Evolutionary conservation across 768 basidiomycete genomes (phyloP), one percentile per base, ranked within the genome.

Genomic region (Tulasnella sp.): DNA sequence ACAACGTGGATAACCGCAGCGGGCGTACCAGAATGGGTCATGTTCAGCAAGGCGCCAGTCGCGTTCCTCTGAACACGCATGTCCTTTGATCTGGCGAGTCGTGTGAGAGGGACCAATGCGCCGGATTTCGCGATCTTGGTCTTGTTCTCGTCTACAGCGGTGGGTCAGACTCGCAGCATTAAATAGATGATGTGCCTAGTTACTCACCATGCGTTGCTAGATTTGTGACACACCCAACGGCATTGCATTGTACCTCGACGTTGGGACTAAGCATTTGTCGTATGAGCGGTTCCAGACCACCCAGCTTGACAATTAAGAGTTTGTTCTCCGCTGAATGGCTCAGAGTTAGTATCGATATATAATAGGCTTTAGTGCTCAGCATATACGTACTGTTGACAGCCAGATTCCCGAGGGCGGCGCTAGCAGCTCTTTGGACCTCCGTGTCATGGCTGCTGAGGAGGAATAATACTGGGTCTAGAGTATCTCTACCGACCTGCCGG

Each of bases 41-140:
- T 98, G 71, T 99, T 99, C 34, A 99, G 78, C 60, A 99, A 75
- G 42, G 96, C 96, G 7, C 96, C 96, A 1, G 96, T 99, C 10
- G 96, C 96, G 69, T 99, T 99, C 62, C 96, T 81, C 72, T 99
- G 96, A 3, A 99, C 96, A 10, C 96, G 82, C 95, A 99, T 97
- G 71, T 99, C 96, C 74, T 98, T 98, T 23, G 92, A 96, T 64
- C 91, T 84, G 30, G 96, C 96, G 44, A 99, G 79, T 51, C 96
- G 81, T 45, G 96, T 98, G 38, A 99, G 81, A 23, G 96, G 96
- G 21, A 96, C 91, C 56, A 99, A 78, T n/a, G 96, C 96, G 48
- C 96, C 96, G 9, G 93, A 96, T 78, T 97, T 97, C 42, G 96
- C 96, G 59, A 99, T 99, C 80, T 95, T 96, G 52, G 92, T 96